Evolutionary conservation across 352 stramenopile genomes (phyloP), one percentile per base, ranked within the genome.

Genomic region (Phytophthora pistaciae): DNA sequence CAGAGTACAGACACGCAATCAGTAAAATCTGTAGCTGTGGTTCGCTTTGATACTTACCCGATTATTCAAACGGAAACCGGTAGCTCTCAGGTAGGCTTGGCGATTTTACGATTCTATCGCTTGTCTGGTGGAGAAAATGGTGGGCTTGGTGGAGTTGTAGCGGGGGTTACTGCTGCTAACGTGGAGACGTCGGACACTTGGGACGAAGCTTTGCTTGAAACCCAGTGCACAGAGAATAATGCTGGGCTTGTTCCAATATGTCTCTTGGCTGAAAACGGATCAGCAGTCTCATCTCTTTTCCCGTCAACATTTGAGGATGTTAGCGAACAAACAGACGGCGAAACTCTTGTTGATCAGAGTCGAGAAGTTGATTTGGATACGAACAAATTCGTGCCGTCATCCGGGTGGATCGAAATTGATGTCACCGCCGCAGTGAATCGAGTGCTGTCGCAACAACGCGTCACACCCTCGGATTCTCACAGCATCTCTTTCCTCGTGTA

Each of bases 381-480:
- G 3, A 91, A 92, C 60, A n/a, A 40, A 25, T 88, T 85, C 49
- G 53, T 77, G 5, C 48, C 64, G 14, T 72, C 74, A 0, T 72
- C 74, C 20, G 82, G 82, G 0, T 92, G 86, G 86, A 31, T 94
- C 25, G 80, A 91, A 27, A 82, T 94, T 49, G 86, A 94, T 49
- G 79, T 94, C 23, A 94, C 86, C 10, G 55, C 74, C n/a, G 78
- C 83, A 7, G 20, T 89, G 5, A 94, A 94, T 66, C 60, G 66
- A 13, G 82, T 89, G 27, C 60, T 90, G 27, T 66, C 81, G 2
- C 52, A 71, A 33, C 75, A 82, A 48, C 65, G 60, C 58, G 52
- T 67, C 18, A 18, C 49, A 21, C 44, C 83, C 72, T 62, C 27
- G 36, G 54, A 58, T 78, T 62, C 62, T 33, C 40, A 54, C 40